Evolutionary conservation across 352 stramenopile genomes (phyloP).

Genomic region (Lagenidium giganteum): DNA sequence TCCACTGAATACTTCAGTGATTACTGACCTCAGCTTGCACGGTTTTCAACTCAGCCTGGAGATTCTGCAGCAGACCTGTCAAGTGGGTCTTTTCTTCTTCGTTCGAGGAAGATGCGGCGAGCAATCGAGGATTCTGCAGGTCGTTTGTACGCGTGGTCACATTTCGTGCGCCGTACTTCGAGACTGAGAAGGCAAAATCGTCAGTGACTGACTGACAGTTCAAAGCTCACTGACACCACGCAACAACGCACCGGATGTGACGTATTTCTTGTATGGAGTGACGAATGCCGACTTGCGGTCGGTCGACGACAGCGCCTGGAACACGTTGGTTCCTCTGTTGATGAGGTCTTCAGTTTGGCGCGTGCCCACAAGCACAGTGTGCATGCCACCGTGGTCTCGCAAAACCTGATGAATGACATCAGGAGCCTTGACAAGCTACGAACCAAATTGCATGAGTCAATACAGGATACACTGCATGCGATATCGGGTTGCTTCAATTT

Average conservation of each 20-base stretch:
- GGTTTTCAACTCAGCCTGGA: slow-evolving; percentile 19
- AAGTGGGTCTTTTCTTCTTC: slow-evolving; percentile 68
- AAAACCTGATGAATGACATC: slow-evolving; percentile 82
- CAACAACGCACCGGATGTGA: slow-evolving; percentile 49
- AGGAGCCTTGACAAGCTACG: slow-evolving; percentile 68
- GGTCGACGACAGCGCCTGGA: slow-evolving; percentile 35
- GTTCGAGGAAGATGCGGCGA: slow-evolving; percentile 73
- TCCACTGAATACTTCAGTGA: background rate
- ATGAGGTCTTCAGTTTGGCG: slow-evolving; percentile 75
- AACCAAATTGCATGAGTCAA: background rate
- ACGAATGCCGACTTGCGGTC: slow-evolving; percentile 74
- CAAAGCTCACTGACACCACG: too few relatives aligned
- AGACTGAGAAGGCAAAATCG: slow-evolving; percentile 51
- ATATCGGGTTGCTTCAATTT: background rate
- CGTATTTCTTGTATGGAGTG: slow-evolving; percentile 84
- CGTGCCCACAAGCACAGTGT: slow-evolving; percentile 75
- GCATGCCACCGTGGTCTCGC: slow-evolving; percentile 54
- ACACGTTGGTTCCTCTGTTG: slow-evolving; percentile 63
- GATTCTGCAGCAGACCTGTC: slow-evolving; percentile 42
- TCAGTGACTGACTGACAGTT: too few relatives aligned
- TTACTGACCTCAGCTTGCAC: slow-evolving; percentile 54
- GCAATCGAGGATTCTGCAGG: slow-evolving; percentile 53
- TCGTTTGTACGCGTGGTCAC: slow-evolving; percentile 85
- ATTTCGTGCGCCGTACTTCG: slow-evolving; percentile 79
- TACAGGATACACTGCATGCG: too few relatives aligned